Percentiles rank a stretch among this genome's conserved stretches.
These are phyloP conservation scores for Graphiopsis chlorocephala DNA, from an alignment of 2,329 filamentous ascomycete genomes.

Conservation along the genomic window DNA sequence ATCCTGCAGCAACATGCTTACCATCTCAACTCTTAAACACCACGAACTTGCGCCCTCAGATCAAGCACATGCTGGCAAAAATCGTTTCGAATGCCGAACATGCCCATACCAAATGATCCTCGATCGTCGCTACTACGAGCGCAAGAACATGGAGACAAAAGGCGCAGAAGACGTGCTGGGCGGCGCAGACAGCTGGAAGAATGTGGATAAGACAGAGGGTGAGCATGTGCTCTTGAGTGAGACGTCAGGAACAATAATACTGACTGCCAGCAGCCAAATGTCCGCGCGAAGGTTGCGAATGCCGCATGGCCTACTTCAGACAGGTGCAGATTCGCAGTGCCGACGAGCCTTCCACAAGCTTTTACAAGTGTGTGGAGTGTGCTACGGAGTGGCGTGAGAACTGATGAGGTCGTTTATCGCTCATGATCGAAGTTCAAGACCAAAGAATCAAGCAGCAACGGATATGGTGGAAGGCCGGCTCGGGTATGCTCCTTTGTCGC, in stretches of 20 bases:
- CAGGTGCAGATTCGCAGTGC: conserved; percentile 97
- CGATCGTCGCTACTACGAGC: conserved; percentile 75
- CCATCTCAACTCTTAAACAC: conserved; percentile 56
- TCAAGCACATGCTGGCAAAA: conserved; percentile 48
- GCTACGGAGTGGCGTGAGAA: conserved; percentile 46
- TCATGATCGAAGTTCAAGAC: not conserved
- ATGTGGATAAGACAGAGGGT: conserved; percentile 77
- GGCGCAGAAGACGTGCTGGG: conserved; percentile 89
- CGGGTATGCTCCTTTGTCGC: not conserved
- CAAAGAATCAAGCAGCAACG: not conserved
- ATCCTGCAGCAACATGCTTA: conserved; percentile 79
- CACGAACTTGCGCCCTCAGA: conserved; percentile 37
- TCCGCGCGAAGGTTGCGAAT: conserved; percentile 74
- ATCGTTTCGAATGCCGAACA: conserved; percentile 91
- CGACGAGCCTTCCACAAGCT: conserved; percentile 97
- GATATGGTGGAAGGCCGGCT: not conserved
- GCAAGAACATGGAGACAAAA: conserved; percentile 75
- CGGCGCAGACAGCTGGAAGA: conserved; percentile 83
- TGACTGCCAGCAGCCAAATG: conserved; percentile 65
- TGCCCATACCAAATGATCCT: conserved; percentile 91
- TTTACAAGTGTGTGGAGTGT: conserved; percentile 65
- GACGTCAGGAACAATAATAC: not conserved
- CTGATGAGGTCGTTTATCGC: conserved; percentile 18
- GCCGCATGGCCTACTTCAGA: conserved; percentile 85
- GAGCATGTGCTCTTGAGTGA: conserved; percentile 24